Base-by-base conservation (phyloP, 2,329 filamentous ascomycete genomes). In the Nakataea oryzae region DNA sequence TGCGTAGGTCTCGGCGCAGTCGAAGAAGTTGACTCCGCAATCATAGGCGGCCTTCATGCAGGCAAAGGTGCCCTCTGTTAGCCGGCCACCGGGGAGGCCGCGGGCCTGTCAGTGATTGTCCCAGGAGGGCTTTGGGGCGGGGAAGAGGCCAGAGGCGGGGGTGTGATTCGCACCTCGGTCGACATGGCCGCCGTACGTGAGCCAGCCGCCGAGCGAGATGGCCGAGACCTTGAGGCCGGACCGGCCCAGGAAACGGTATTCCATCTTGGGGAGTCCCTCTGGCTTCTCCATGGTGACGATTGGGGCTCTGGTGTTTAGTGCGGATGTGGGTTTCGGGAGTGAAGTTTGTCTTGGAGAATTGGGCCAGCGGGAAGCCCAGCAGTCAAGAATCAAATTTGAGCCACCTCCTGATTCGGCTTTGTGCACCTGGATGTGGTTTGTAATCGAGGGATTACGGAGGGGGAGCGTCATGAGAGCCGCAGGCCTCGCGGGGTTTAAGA, bases 191-290 rank as follows among this genome's bases (percentile, higher is more conserved):
- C 89, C 89, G 66, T 90, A 91, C 0, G 65, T 91, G 61, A 92
- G 78, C 86, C 86, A 87, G 66, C 86, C 84, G 63, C 86, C 89
- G 3, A 92, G 78, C 2, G 86, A 87, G 65, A 92, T 87, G 57
- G 85, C 81, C 30, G 88, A 91, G 41, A 92, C 87, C 72, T 91
- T 85, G 24, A 92, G 80, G 61, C 89, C 88, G 21, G 86, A 88
- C 54, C 82, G 82, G 69, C 89, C 88, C 9, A 91, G 80, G 74
- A 85, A 86, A 67, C 88, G 85, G 74, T 90, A 90, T 69, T 87
- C 79, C 88, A 90, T 90, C 64, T 55, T 56, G n/a, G 59, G 59
- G 28, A 61, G 59, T 28, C 26, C 50, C 14, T 32, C 30, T 30
- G 59, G 59, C 59, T 61, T 61, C 29, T 47, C 54, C 59, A 61